Evolutionary conservation across 1,139 yeast genomes (phyloP).

Genomic region (Lizanozyma gosingica): DNA sequence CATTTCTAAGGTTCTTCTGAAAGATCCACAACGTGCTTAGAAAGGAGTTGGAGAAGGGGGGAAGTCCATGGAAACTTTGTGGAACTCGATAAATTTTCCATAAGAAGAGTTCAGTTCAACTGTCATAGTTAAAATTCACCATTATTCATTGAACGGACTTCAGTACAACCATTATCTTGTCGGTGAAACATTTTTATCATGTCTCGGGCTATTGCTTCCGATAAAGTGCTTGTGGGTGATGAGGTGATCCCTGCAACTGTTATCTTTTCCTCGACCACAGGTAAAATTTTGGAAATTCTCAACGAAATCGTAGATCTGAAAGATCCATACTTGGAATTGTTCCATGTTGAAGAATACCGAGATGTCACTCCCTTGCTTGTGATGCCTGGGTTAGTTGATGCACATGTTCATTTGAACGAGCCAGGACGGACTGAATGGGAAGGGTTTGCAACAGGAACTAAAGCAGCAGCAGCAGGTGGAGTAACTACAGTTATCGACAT

Average conservation of each 20-base stretch:
- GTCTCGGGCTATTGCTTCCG: constrained; percentile 62
- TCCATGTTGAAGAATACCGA: constrained; percentile 37
- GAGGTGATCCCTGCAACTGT: constrained; percentile 56
- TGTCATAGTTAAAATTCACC: no score
- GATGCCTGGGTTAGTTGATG: constrained; percentile 87
- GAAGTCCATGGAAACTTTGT: no score
- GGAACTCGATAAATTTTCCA: no score
- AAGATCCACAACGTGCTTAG: no score
- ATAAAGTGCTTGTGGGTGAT: constrained; percentile 49
- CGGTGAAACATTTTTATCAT: constrained; percentile 16
- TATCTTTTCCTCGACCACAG: constrained; percentile 52
- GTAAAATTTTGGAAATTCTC: constrained; percentile 51
- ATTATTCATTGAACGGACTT: no score
- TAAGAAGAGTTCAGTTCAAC: no score
- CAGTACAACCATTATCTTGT: no score
- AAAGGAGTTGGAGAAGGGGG: no score
- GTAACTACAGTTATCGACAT: constrained; percentile 92
- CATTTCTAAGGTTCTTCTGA: no score
- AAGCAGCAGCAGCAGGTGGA: constrained; percentile 90
- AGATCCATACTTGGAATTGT: constrained; percentile 31
- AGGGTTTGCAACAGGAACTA: constrained; percentile 88
- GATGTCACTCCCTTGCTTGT: constrained; percentile 58
- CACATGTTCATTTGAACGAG: constrained; percentile 89
- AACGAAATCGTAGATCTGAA: constrained; percentile 15
- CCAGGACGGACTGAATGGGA: constrained; percentile 97